Percentiles rank a stretch among this genome's conserved stretches.
Evolutionary conservation across 495 filamentous ascomycete species (phyloP).

Genomic region (Xylaria intraflava): DNA sequence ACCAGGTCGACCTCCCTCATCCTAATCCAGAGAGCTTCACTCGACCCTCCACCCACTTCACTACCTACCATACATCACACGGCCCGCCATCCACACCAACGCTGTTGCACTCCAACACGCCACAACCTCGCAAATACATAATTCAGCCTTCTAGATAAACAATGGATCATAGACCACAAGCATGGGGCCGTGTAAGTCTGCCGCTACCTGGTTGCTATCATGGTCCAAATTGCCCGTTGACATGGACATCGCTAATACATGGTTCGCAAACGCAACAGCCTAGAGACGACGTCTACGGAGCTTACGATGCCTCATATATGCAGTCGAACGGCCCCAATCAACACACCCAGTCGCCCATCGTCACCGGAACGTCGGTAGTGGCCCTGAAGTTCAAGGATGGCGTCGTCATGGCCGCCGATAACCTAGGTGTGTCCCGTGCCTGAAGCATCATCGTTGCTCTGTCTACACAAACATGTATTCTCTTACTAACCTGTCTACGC

Average conservation of each 20-base stretch:
- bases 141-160: constrained; percentile 1
- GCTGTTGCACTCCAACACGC: not conserved
- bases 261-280: constrained; percentile 51
- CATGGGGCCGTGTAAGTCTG: constrained; percentile 81
- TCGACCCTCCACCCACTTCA: constrained; percentile 4
- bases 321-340: constrained; percentile 61
- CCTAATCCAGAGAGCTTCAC: constrained; percentile 23
- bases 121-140: not conserved
- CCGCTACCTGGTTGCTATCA: constrained; percentile 18
- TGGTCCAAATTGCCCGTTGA: not conserved
- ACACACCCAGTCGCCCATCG: constrained; percentile 84
- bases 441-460: not conserved
- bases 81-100: not conserved
- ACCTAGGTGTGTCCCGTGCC: constrained; percentile 60
- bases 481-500: constrained; percentile 12
- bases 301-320: constrained; percentile 82
- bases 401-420: constrained; percentile 94
- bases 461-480: not conserved
- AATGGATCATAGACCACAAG: constrained; percentile 95
- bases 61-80: constrained; percentile 4
- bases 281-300: constrained; percentile 89
- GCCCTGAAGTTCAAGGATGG: constrained; percentile 93
- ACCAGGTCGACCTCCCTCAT: constrained; percentile 7
- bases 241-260: constrained; percentile 2
- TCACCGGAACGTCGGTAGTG: constrained; percentile 93